Base-by-base conservation (phyloP, 1,139 yeast genomes). In the Spathaspora sp. region DNA sequence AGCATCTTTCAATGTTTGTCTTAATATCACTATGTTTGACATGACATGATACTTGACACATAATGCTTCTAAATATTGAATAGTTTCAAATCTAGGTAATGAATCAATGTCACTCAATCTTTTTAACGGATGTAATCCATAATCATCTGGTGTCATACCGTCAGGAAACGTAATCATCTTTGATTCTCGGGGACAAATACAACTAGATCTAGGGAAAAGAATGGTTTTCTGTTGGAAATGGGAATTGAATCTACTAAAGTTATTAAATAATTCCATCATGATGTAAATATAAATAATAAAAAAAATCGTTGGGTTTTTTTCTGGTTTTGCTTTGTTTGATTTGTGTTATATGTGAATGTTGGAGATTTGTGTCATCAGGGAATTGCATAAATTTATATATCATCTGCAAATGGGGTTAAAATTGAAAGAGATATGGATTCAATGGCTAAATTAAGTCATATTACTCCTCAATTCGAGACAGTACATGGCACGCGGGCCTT, bases 41-140 rank as follows among this genome's bases (percentile, higher is more conserved):
- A 41, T 39, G 3, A 27, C 25, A 16, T 46, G 42, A 38, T 46
- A 47, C 11, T 29, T 44, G 13, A 51, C 41, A 15, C 46, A 40
- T 29, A 49, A 49, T 10, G 48, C 54, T 24, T 49, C 50, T 9
- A 51, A 43, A 36, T 49, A 51, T 31, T 52, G 44, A 26, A 49
- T 49, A 16, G 49, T 48, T 41, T 51, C 54, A 39, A 51, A 51
- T 40, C 48, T 43, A 31, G 38, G 47, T 26, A 51, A 37, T 10
- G 11, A 4, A 33, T 51, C 51, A 29, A 51, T 44, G 37, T 51
- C 54, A 3, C 43, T 38, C 8, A 41, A 4, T 26, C 43, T 48
- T 7, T 37, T 42, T 5, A 51, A 46, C 24, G 51, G 47, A 13
- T 51, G 50, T 39, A 51, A 39, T 2, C 53, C 54, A 45, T 49